A percentile compares a stretch with the other conserved stretches of the same genome.
Evolutionary conservation across 345 rosid species (phyloP).

Genomic region (Cardamine resedifolia): DNA sequence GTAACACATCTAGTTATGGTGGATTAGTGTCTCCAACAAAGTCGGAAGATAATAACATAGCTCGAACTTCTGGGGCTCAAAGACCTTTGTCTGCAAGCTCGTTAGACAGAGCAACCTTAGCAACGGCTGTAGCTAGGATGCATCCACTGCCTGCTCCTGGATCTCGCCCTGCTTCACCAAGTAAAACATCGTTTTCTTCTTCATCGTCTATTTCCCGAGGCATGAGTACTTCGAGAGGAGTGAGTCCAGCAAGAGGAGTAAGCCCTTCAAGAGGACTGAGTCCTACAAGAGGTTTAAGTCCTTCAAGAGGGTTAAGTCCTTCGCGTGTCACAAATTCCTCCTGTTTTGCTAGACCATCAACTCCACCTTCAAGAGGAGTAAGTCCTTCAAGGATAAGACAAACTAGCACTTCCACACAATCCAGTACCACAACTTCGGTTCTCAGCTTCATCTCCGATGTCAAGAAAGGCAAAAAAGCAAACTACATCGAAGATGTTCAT

Average conservation of each 20-base stretch:
- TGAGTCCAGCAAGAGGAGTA: conserved; percentile 51
- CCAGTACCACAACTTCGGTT: conserved; percentile 64
- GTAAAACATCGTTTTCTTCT: conserved; percentile 48
- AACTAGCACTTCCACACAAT: conserved; percentile 51
- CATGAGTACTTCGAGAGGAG: conserved; percentile 46
- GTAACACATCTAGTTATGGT: conserved; percentile 52
- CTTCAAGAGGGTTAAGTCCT: conserved; percentile 63
- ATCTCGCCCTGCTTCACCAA: conserved; percentile 73
- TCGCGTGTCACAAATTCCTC: conserved; percentile 37
- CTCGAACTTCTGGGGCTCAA: conserved; percentile 40
- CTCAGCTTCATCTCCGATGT: conserved; percentile 88
- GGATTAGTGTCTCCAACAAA: conserved; percentile 46
- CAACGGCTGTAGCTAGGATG: conserved; percentile 51
- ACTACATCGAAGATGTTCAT: conserved; percentile 85
- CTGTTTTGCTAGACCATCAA: conserved; percentile 57
- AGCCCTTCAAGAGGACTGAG: conserved; percentile 75
- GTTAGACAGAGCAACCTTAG: conserved; percentile 49
- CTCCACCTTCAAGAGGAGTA: conserved; percentile 72
- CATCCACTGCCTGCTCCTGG: conserved; percentile 50
- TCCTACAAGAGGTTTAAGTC: conserved; percentile 63
- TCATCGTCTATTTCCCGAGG: conserved; percentile 50
- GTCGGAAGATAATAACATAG: conserved; percentile 49
- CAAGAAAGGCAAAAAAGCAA: conserved; percentile 69
- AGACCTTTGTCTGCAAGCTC: conserved; percentile 50
- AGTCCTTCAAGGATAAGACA: conserved; percentile 83